These are phyloP conservation scores for Striga asiatica DNA, from an alignment of 257 asterid genomes.

Conservation along the genomic window DNA sequence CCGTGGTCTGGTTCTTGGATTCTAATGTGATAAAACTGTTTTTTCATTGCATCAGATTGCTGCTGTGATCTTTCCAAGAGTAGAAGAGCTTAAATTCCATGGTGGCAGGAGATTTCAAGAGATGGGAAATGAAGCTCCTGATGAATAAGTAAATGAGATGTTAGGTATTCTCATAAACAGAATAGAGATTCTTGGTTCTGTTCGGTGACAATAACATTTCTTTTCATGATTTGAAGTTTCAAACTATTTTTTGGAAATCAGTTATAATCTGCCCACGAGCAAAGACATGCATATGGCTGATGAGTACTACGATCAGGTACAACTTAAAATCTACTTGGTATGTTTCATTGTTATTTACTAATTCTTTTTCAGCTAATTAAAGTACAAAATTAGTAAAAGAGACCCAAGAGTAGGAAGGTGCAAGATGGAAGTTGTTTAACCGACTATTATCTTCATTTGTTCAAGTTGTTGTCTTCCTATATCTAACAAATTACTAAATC, in stretches of 20 bases:
- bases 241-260: constrained; percentile 28
- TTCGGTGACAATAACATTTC: neutral
- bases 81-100: constrained; percentile 36
- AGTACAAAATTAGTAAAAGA: too few relatives aligned
- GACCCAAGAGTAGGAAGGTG: too few relatives aligned
- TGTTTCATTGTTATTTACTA: too few relatives aligned
- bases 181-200: constrained; percentile 8
- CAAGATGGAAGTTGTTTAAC: too few relatives aligned
- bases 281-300: constrained; percentile 33
- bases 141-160: constrained; percentile 39
- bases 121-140: constrained; percentile 41
- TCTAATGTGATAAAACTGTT: neutral
- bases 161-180: constrained; percentile 34
- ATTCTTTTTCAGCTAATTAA: too few relatives aligned
- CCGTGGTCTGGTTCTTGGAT: neutral
- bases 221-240: constrained; percentile 7
- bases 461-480: too few relatives aligned
- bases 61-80: constrained; percentile 40
- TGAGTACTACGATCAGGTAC: constrained; percentile 49
- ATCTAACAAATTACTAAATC: too few relatives aligned
- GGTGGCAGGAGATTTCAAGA: constrained; percentile 34
- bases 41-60: constrained; percentile 41
- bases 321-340: too few relatives aligned
- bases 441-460: too few relatives aligned
- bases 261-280: constrained; percentile 37